Evolutionary conservation across 2,329 filamentous ascomycete genomes (phyloP).

Genomic region (Alternaria burnsii): DNA sequence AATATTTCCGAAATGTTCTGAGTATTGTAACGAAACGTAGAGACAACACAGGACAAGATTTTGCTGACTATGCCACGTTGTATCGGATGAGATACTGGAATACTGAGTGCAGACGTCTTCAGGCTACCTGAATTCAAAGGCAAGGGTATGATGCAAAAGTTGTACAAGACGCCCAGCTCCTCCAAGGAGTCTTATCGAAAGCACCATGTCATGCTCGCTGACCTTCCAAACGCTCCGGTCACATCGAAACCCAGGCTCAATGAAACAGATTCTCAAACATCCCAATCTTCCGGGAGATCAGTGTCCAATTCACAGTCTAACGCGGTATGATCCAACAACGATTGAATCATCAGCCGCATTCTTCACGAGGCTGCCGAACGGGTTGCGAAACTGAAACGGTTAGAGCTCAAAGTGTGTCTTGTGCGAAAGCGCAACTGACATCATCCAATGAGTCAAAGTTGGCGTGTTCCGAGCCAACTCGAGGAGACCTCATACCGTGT

Average conservation of each 20-base stretch:
- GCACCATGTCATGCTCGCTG: background rate
- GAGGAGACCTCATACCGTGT: no score
- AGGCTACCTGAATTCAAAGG: background rate
- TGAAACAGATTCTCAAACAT: no score
- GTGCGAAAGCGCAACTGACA: no score
- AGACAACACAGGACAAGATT: no score
- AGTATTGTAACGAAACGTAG: no score
- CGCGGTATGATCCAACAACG: background rate
- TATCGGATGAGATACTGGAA: background rate
- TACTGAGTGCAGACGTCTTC: background rate
- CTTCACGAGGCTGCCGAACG: background rate
- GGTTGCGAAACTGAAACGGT: background rate
- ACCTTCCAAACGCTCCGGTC: background rate
- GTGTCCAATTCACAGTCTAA: rapidly evolving
- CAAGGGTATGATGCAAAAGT: background rate
- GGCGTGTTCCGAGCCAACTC: background rate
- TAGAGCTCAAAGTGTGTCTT: background rate
- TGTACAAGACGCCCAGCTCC: background rate
- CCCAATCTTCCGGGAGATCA: background rate
- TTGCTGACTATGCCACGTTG: background rate
- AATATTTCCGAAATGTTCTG: no score
- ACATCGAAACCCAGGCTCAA: background rate
- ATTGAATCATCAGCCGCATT: background rate
- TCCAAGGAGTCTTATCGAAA: background rate
- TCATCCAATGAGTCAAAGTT: background rate